Base-by-base conservation (phyloP, 1,284 basidiomycete genomes). In the Veloboletus limbatus region DNA sequence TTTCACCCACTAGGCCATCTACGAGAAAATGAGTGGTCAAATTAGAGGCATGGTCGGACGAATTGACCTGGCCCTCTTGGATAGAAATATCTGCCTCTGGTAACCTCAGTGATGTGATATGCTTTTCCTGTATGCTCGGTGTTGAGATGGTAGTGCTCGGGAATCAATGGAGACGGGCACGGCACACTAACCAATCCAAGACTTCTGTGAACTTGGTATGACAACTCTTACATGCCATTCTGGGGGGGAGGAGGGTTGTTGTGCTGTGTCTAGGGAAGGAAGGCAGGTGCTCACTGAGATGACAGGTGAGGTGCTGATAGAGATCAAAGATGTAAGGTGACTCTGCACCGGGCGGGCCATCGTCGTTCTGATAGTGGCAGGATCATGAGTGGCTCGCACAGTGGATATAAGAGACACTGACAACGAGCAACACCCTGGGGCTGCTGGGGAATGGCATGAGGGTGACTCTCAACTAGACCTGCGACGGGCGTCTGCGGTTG, bases 141-240 rank as follows among this genome's bases (percentile, higher is more conserved):
- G 34, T 40, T 37, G 52, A 40, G 35, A 43, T 32, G 33, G 25
- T 18, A 27, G 40, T 27, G 25, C 47, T 22, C 41, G 33, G 47
- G 24, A 42, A 28, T 11, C 16, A 48, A 45, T 27, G 25, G 34
- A 34, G 30, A 25, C 16, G 18, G 14, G 7, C 17, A 20, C 17
- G 25, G 25, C 27, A 30, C 20, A 55, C 67, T 45, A 50, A 84
- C 87, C 88, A 35, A 92, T 90, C 93, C 93, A 97, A 30, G 87
- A 91, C 67, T 91, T 92, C 66, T 97, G 93, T 14, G 83, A 78
- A 55, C 84, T 85, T 2, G 93, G 93, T 14, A 96, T 72, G 47
- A 96, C 92, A 3, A 97, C 92, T 56, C 83, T 85, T 32, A 97
- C 88, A 55, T 92, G 78, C 88, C 89, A 93, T 5, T 85, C 88